phyloP scores from a whole-genome alignment of 139 green algal genomes.

The Picochlorum sp. region DNA sequence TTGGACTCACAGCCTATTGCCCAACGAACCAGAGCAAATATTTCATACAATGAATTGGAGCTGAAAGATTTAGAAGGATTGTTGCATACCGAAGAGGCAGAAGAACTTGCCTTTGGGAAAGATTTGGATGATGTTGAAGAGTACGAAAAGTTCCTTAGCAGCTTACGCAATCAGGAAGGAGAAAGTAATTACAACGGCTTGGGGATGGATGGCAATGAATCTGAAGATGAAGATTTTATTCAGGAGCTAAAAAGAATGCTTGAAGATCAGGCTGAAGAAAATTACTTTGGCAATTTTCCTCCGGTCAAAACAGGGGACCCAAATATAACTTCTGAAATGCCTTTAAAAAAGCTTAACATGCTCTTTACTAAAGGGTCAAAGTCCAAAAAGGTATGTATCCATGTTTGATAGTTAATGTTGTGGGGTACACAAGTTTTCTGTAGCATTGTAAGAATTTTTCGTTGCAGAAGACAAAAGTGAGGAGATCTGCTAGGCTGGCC shows the following conservation, averaged over 20 bases:
- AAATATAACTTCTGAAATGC: neutral
- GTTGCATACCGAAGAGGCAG: neutral
- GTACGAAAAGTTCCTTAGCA: neutral
- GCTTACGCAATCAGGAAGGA: neutral
- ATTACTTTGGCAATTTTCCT: no score
- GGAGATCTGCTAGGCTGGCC: neutral
- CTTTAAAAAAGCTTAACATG: neutral
- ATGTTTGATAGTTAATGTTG: no score
- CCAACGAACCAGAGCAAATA: neutral
- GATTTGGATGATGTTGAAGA: neutral
- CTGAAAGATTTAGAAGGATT: neutral
- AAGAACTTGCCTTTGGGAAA: neutral
- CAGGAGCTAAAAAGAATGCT: neutral
- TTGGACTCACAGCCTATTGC: neutral
- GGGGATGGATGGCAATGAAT: neutral
- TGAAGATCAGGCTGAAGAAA: neutral
- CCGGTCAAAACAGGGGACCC: no score
- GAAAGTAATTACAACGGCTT: no score
- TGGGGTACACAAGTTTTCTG: neutral
- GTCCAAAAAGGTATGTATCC: neutral
- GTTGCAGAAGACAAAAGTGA: neutral
- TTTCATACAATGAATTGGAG: neutral
- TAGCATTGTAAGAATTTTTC: neutral
- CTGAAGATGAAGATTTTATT: neutral
- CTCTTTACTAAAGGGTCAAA: neutral